Base-by-base conservation (phyloP, 345 rosid genomes). In the Anastatica hierochuntica region DNA sequence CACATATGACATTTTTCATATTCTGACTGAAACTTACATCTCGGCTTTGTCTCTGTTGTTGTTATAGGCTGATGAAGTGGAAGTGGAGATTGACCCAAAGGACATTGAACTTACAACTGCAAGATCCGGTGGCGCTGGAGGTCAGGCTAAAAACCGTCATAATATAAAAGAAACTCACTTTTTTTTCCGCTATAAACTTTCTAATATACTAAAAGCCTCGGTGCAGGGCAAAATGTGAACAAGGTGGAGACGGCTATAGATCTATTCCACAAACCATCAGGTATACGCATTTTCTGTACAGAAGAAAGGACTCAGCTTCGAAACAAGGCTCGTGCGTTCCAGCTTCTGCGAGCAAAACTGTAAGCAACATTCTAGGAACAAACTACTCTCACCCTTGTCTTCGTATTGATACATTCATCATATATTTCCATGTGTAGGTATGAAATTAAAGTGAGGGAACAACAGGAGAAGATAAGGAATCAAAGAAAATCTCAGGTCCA, bases 111-210 rank as follows among this genome's bases (percentile, higher is more conserved):
- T 92, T 60, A 79, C 96, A 43, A 78, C 96, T 33, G 88, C 98
- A 49, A 79, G 96, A 76, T 77, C 98, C 41, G 98, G 98, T 43
- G 98, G 98, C 17, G 95, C 95, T 72, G 98, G 96, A 79, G 96
- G 95, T 87, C 73, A 67, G 61, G 53, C 60, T 45, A n/a, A 14
- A 19, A 47, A 35, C 36, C 31, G 11, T 7, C n/a, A 15, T 19
- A 49, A 20, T 16, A 29, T 20, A 46, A 27, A 21, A 3, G 14
- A 18, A 15, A 24, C 5, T 4, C 27, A 24, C n/a, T n/a, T n/a
- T n/a, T 21, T 21, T 14, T 43, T 14, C 38, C 17, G 52, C 27
- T 27, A 58, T 47, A 27, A 19, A 39, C 42, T 30, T 14, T 24
- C 49, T 43, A 26, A 18, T 24, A 60, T 17, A 40, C 60, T 67